These are phyloP conservation scores for Udeniomyces megalosporus DNA, from an alignment of 768 basidiomycete species.

Conservation along the genomic window DNA sequence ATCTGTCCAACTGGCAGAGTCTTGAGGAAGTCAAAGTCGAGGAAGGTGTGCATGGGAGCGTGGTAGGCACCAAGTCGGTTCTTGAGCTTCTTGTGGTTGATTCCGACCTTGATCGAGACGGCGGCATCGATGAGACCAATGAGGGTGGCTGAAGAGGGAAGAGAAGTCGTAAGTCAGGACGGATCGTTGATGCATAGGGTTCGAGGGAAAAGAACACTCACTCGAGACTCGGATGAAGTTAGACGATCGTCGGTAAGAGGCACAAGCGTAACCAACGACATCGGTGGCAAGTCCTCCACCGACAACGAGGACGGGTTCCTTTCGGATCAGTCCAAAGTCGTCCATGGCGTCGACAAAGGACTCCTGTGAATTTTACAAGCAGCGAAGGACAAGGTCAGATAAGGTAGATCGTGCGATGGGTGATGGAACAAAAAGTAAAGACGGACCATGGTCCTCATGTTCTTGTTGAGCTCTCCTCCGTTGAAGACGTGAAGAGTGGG, in stretches of 20 bases:
- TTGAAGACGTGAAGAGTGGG: conserved; percentile 29
- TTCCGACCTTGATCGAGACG: conserved; percentile 31
- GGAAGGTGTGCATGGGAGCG: conserved; percentile 30
- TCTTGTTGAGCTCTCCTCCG: conserved; percentile 31
- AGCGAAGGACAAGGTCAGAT: conserved; percentile 23
- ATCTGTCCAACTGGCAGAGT: conserved; percentile 28
- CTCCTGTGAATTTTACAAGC: neutral
- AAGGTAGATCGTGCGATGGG: neutral
- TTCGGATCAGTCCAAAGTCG: conserved; percentile 30
- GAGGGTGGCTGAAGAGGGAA: conserved; percentile 26
- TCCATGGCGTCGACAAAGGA: conserved; percentile 31
- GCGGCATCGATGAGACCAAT: conserved; percentile 32
- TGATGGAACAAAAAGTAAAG: too few species aligned
- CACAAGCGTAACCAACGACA: conserved; percentile 28
- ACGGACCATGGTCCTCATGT: conserved; percentile 26
- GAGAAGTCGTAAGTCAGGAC: conserved; percentile 20
- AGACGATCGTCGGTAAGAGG: conserved; percentile 24
- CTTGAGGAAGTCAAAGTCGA: conserved; percentile 14
- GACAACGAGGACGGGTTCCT: conserved; percentile 29
- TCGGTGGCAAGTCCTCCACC: conserved; percentile 23
- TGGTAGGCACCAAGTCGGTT: conserved; percentile 32
- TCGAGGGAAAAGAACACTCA: neutral
- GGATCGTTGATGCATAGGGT: conserved; percentile 21
- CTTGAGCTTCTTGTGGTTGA: conserved; percentile 32
- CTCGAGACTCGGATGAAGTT: neutral